A percentile compares a stretch with the other conserved stretches of the same genome.
Conservation (phyloP, 768 basidiomycete genomes). For the Lyophyllum atratum region DNA sequence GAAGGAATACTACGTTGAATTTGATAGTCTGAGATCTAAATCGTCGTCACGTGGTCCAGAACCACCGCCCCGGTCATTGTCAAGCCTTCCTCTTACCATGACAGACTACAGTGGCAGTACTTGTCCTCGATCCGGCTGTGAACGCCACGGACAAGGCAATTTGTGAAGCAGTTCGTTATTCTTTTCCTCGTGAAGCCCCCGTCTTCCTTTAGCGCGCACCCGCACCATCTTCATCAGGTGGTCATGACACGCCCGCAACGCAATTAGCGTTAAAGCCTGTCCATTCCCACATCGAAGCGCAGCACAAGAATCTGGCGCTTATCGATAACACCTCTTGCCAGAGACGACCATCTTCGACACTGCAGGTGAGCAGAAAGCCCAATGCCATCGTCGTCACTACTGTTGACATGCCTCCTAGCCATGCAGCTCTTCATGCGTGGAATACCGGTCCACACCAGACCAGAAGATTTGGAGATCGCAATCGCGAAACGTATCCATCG, state of each 20-base stretch:
- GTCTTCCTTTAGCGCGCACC: neutral
- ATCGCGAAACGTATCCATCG: slow-evolving; percentile 3
- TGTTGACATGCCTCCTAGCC: slow-evolving; percentile 1
- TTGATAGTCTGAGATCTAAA: no score
- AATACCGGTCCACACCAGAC: neutral
- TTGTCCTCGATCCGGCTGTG: no score
- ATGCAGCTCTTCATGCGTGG: slow-evolving; percentile 9
- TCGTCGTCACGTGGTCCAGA: no score
- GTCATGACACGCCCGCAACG: neutral
- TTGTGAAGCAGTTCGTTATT: no score
- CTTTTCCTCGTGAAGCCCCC: no score
- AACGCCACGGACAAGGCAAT: no score
- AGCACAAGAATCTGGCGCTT: neutral
- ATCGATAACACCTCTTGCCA: neutral
- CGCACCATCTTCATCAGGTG: no score
- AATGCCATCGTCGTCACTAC: neutral
- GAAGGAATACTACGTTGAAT: no score
- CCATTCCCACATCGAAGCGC: neutral
- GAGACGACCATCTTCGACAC: neutral
- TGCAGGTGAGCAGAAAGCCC: neutral
- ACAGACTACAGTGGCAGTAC: no score
- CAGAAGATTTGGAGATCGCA: neutral
- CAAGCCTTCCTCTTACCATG: no score
- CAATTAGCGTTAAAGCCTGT: neutral
- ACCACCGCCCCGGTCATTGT: no score